Conservation (phyloP, 768 basidiomycete genomes). For the Cystofilobasidium ferigula region DNA sequence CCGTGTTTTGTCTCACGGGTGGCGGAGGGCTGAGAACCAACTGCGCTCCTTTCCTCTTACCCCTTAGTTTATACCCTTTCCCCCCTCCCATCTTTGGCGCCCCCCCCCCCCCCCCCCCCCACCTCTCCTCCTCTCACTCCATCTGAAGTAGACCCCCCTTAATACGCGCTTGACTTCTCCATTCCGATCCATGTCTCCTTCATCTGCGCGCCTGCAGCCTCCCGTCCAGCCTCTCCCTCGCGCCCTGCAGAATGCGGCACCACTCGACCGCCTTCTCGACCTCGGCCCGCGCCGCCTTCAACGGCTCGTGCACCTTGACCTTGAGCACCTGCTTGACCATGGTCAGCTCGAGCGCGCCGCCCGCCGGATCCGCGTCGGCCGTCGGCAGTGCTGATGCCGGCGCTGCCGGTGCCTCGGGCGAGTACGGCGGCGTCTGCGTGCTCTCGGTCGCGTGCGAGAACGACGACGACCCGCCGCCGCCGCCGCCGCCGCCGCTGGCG, state of each 20-base stretch:
- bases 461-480: background rate
- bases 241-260: background rate
- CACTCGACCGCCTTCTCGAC: slow-evolving; percentile 3
- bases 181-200: too few relatives aligned
- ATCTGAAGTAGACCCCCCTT: too few relatives aligned
- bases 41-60: too few relatives aligned
- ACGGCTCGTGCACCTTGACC: slow-evolving; percentile 2
- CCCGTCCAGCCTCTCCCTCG: background rate
- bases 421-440: slow-evolving; percentile 1
- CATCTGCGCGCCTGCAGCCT: slow-evolving; percentile 4
- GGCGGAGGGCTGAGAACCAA: too few relatives aligned
- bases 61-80: too few relatives aligned
- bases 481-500: background rate
- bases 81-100: too few relatives aligned
- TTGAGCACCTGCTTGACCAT: background rate
- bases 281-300: slow-evolving; percentile 1
- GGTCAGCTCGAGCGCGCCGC: background rate
- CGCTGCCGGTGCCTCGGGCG: background rate
- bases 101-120: too few relatives aligned
- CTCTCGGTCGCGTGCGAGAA: too few relatives aligned
- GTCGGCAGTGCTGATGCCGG: background rate
- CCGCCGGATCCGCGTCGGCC: background rate
- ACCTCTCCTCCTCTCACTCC: too few relatives aligned
- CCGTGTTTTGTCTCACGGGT: too few relatives aligned
- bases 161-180: too few relatives aligned